Percentiles rank a stretch among this genome's conserved stretches.
These are phyloP conservation scores for Quercus lobata DNA, from an alignment of 331 rosid genomes.

Conservation along the genomic window DNA sequence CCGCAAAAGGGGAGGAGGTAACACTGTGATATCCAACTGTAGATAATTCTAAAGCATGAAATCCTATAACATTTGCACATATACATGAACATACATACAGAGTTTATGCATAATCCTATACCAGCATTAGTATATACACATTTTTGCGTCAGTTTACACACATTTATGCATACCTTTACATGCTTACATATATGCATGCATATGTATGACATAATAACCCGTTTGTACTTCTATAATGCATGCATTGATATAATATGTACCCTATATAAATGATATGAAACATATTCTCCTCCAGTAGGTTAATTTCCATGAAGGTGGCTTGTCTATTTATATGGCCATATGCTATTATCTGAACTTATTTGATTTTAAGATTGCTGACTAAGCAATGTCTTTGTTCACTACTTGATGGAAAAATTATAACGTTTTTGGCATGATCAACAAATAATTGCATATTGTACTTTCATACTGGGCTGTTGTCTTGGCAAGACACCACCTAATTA, in stretches of 20 bases:
- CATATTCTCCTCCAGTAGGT: too few species aligned
- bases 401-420: neutral
- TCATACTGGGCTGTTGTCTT: neutral
- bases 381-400: too few species aligned
- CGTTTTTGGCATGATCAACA: neutral
- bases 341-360: neutral
- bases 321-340: too few species aligned
- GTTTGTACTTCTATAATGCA: too few species aligned
- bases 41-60: neutral
- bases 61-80: conserved; percentile 34
- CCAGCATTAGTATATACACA: conserved; percentile 1
- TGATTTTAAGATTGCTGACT: conserved; percentile 24
- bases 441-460: too few species aligned
- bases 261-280: too few species aligned
- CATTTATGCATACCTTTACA: conserved; percentile 13
- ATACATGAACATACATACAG: conserved; percentile 35
- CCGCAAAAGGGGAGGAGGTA: conserved; percentile 76
- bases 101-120: too few species aligned
- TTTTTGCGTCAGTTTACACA: conserved; percentile 15
- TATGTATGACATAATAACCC: too few species aligned
- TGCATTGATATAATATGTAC: too few species aligned
- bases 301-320: too few species aligned
- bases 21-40: neutral
- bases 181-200: too few species aligned
- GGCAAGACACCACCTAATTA: too few species aligned